Evolutionary conservation across 148 eudicot species (phyloP), one percentile per base, ranked within the genome.

Genomic region (Persicaria tinctoria): DNA sequence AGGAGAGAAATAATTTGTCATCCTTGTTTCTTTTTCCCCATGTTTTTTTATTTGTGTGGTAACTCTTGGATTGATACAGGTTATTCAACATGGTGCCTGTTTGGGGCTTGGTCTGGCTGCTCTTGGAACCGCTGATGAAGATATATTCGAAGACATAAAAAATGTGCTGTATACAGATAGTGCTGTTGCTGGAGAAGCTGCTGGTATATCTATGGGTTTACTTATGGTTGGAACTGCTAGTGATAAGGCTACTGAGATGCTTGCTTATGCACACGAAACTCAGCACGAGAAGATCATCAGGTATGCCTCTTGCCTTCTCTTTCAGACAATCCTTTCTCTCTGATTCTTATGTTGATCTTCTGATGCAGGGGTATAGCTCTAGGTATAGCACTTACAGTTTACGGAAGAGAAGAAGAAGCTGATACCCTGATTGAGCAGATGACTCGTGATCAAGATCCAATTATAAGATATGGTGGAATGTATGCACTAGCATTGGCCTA

Each of bases 101-200:
- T 80, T 95, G 60, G 98, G 97, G 75, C 92, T 95, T 76, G 98
- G 98, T 73, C 81, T 95, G 85, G 93, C 98, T 38, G 93, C 98
- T 70, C 86, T 95, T 63, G 97, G 98, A 76, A 95, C 98, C 73
- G 97, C 98, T 64, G 97, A 95, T 82, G 96, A 92, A 79, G 98
- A 95, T 0, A 80, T 89, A 18, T 92, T 86, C 77, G 98, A 95
- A 74, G 98, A 95, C 75, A 83, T 95, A 45, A 95, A 95, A 77
- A 95, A 79, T 81, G 93, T 95, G 60, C 87, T 92, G 10, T 95
- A 92, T 72, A 95, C 92, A 5, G 97, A 95, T 75, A 89, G 93
- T 84, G 98, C 98, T 73, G 97, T 95, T 78, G 98, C 98, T 75
- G 98, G 98, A 79, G 98, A 95, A 89, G 99, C 97, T 77, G 99